Percentiles rank a stretch among this genome's conserved stretches.
Conservation (phyloP, 2,329 filamentous ascomycete genomes). For the Aspergillus hortae region DNA sequence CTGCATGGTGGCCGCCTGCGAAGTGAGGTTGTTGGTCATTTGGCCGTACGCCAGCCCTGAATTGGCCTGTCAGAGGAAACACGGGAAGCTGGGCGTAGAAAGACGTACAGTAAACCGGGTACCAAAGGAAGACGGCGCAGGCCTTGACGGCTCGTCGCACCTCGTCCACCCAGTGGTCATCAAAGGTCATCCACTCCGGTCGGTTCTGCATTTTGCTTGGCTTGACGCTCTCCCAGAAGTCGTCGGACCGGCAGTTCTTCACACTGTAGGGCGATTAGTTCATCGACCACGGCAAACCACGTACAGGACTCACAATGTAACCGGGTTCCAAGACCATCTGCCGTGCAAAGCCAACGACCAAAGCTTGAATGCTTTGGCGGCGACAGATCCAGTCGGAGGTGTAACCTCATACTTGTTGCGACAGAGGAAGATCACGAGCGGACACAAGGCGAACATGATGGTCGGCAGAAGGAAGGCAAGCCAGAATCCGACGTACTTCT, state of each 20-base stretch:
- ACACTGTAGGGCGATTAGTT: conserved; percentile 8
- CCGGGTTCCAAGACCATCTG: conserved; percentile 59
- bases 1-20: conserved; percentile 53
- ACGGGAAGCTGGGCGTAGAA: conserved; percentile 5
- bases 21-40: conserved; percentile 53
- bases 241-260: conserved; percentile 14
- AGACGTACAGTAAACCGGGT: conserved; percentile 42
- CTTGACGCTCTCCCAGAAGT: conserved; percentile 22
- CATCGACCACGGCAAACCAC: neutral
- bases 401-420: conserved; percentile 61
- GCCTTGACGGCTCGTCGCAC: conserved; percentile 65
- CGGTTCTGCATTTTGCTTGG: conserved; percentile 18
- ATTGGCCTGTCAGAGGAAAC: conserved; percentile 11
- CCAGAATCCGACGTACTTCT: conserved; percentile 73
- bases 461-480: conserved; percentile 59
- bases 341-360: conserved; percentile 60
- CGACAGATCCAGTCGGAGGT: conserved; percentile 69
- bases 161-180: conserved; percentile 78
- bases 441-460: conserved; percentile 59
- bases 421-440: conserved; percentile 57
- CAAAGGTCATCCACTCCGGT: conserved; percentile 62
- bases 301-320: conserved; percentile 28
- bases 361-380: conserved; percentile 63
- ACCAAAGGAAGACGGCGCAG: conserved; percentile 64
- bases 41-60: conserved; percentile 49